Percentiles rank a stretch among this genome's conserved stretches.
These are phyloP conservation scores for Phytopythium delawarense DNA, from an alignment of 352 stramenopile species.

Conservation along the genomic window DNA sequence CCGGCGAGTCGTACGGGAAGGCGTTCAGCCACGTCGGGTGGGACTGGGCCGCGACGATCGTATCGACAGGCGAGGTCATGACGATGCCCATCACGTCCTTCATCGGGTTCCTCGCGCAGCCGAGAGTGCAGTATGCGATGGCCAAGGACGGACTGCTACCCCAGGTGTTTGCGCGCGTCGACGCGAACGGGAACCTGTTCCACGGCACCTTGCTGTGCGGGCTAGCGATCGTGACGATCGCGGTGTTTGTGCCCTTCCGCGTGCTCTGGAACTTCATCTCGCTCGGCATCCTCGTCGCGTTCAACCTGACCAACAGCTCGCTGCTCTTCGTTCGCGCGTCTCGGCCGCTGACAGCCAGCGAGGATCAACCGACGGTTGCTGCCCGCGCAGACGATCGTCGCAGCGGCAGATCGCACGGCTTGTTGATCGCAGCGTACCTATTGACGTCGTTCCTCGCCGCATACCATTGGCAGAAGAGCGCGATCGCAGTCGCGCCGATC, in stretches of 20 bases:
- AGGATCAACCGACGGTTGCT: not conserved
- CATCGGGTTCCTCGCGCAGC: conserved; percentile 93
- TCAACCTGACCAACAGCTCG: conserved; percentile 89
- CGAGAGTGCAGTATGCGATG: conserved; percentile 89
- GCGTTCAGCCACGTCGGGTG: conserved; percentile 64
- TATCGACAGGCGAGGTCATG: conserved; percentile 89
- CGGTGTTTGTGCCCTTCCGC: conserved; percentile 79
- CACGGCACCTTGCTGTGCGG: conserved; percentile 59
- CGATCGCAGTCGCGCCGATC: conserved; percentile 34
- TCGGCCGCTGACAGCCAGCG: conserved; percentile 1
- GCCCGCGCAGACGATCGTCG: not conserved
- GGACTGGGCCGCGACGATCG: conserved; percentile 77
- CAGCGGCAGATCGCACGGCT: conserved; percentile 17
- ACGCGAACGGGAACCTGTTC: conserved; percentile 73
- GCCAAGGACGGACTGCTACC: conserved; percentile 92
- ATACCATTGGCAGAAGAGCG: conserved; percentile 73
- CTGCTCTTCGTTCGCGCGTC: conserved; percentile 65
- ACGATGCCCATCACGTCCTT: conserved; percentile 96
- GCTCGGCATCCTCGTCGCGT: conserved; percentile 86
- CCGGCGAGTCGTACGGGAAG: conserved; percentile 61
- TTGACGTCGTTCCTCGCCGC: conserved; percentile 61
- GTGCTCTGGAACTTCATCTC: conserved; percentile 89
- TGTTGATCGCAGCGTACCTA: conserved; percentile 44
- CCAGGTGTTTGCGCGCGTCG: conserved; percentile 68
- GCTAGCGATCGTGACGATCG: conserved; percentile 41